Base-by-base conservation (phyloP, 2,329 filamentous ascomycete genomes). In the Talaromyces verruculosus region DNA sequence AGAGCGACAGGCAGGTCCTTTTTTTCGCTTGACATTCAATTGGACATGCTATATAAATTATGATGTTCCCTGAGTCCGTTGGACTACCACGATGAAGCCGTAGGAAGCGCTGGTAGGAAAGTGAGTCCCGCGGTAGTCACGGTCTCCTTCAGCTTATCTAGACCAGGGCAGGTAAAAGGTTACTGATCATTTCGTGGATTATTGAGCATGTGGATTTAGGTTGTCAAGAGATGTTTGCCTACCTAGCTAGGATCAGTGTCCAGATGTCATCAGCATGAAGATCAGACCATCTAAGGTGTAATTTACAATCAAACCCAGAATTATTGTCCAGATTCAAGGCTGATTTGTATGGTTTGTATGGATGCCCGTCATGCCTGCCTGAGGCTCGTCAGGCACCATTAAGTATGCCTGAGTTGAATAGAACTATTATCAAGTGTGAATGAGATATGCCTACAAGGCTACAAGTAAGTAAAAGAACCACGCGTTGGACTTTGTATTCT, bases 1-100 rank as follows among this genome's bases (percentile, higher is more conserved):
- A 57, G 10, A 57, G 51, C 51, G 51, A 57, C n/a, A 57, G 51
- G 51, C 51, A 57, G 51, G 51, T 57, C 51, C 51, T 57, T 57
- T 55, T 25, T 22, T 55, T 19, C 30, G 51, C 30, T 35, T 22
- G 33, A 37, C 13, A 11, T 33, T 3, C 28, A 19, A 19, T 33
- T 53, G 45, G 45, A 49, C 22, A 28, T 49, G 22, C 49, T 53
- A n/a, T 7, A 51, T n/a, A 47, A 51, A 49, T 5, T 25, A 30
- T 30, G 49, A 53, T n/a, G 11, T 55, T 19, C 2, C 51, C 13
- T 3, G 1, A 51, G 45, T 25, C 3, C 7, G n/a, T 19, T 37
- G 35, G 35, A 30, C 35, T 37, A 15, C 11, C 35, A 37, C 35
- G 35, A 19, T 43, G n/a, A 43, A 43, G 41, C n/a, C 41, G 41